These are phyloP conservation scores for Cicer arietinum DNA, from an alignment of 306 rosid genomes.

Conservation along the genomic window DNA sequence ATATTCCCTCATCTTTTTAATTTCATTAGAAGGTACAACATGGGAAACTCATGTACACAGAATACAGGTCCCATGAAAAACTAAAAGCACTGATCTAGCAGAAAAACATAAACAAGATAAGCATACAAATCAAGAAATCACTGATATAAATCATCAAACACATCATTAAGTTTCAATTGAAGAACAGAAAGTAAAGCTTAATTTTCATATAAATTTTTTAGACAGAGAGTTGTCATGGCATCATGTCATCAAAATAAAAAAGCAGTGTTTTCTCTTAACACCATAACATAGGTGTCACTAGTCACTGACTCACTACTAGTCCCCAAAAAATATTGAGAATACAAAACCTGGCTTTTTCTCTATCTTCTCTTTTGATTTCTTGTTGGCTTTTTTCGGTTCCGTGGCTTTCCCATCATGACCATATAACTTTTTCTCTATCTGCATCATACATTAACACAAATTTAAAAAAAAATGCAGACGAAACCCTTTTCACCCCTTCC, in stretches of 20 bases:
- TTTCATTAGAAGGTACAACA: constrained; percentile 34
- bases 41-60: constrained; percentile 7
- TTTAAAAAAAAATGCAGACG: neutral
- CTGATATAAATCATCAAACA: constrained; percentile 14
- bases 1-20: constrained; percentile 24
- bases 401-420: constrained; percentile 40
- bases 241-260: neutral
- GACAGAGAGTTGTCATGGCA: neutral
- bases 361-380: constrained; percentile 47
- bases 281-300: constrained; percentile 4
- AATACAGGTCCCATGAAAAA: neutral
- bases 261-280: neutral
- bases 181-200: constrained; percentile 27
- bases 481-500: neutral
- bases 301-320: neutral
- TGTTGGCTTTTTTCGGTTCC: constrained; percentile 41
- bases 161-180: constrained; percentile 11
- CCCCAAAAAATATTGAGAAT: constrained; percentile 5
- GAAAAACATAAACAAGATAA: constrained; percentile 35
- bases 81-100: neutral
- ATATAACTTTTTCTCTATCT: constrained; percentile 54
- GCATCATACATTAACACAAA: constrained; percentile 49
- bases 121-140: constrained; percentile 3
- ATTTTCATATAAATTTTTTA: neutral
- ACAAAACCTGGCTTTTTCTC: constrained; percentile 56